These are phyloP conservation scores for Cyberlindnera euphorbiiphila DNA, from an alignment of 805 yeast species.

Conservation along the genomic window DNA sequence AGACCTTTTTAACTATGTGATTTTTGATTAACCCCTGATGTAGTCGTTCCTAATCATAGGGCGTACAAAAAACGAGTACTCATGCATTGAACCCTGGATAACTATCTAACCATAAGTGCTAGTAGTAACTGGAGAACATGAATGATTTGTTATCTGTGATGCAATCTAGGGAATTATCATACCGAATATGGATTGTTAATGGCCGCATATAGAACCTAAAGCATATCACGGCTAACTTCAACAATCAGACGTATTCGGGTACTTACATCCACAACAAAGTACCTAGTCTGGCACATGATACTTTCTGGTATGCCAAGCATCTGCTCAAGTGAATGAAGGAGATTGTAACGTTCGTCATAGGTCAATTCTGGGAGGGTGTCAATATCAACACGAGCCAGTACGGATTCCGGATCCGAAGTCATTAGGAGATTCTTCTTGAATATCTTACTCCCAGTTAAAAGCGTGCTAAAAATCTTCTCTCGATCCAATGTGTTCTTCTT, in stretches of 20 bases:
- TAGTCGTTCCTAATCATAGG: too few relatives aligned
- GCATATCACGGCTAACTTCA: neutral
- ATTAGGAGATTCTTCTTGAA: conserved; percentile 17
- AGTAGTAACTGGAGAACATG: too few relatives aligned
- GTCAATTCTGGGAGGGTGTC: conserved; percentile 3
- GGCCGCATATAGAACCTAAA: too few relatives aligned
- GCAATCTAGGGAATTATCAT: too few relatives aligned
- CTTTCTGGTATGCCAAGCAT: conserved; percentile 5
- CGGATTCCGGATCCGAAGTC: neutral
- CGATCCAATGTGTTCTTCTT: conserved; percentile 20
- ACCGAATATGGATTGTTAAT: too few relatives aligned
- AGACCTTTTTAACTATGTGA: too few relatives aligned
- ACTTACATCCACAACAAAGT: conserved; percentile 9
- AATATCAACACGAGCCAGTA: neutral
- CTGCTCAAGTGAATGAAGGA: conserved; percentile 5
- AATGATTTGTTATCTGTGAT: too few relatives aligned
- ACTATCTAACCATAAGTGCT: too few relatives aligned
- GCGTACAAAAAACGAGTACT: too few relatives aligned
- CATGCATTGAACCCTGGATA: too few relatives aligned
- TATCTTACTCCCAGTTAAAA: conserved; percentile 18
- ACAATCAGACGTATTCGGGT: conserved; percentile 3
- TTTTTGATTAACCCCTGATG: too few relatives aligned
- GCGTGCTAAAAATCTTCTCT: conserved; percentile 16
- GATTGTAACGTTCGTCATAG: conserved; percentile 8
- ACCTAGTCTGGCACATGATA: conserved; percentile 9